Evolutionary conservation across 306 rosid genomes (phyloP), one percentile per base, ranked within the genome.

Genomic region (Lathyrus tuberosus): DNA sequence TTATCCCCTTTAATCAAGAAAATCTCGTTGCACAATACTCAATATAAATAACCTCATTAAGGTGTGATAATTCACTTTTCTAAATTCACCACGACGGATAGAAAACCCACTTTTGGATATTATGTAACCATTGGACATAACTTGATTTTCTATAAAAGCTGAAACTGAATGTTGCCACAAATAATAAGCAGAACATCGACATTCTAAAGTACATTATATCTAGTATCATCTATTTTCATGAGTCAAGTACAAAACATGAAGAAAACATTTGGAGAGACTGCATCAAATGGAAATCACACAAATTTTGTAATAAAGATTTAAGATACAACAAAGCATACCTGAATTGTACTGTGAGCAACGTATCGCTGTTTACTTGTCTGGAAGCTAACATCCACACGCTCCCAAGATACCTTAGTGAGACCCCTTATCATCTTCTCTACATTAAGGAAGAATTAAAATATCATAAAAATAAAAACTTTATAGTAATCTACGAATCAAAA

Each of bases 361-460:
- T 82, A 90, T 53, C 94, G 80, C 73, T 86, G 97, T 75, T 65
- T 81, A 81, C 97, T 93, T 43, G 82, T 88, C 5, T 79, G 85
- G 78, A 93, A 90, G 80, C 98, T 93, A 64, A 93, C 96, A 82
- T 93, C 94, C 49, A 93, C 96, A 40, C 98, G 91, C 71, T 85
- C 96, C 97, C 98, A 93, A 15, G 87, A 82, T 49, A 93, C 96
- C 78, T 80, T 86, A 48, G 85, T 90, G 70, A 90, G 97, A 56
- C 98, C 98, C 75, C 86, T 84, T 76, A 93, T 83, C 98, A 93
- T 93, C 78, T 76, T 85, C 85, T 93, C 98, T 93, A 44, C 80
- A 77, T 65, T 68, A 75, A 53, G 37, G 65, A 59, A 59, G 22
- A 63, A 63, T 5, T 35, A 48, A 57, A 63, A 71, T 64, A 46